These are phyloP conservation scores for Calonectria honghensis DNA, from an alignment of 2,329 filamentous ascomycete genomes.

Conservation along the genomic window DNA sequence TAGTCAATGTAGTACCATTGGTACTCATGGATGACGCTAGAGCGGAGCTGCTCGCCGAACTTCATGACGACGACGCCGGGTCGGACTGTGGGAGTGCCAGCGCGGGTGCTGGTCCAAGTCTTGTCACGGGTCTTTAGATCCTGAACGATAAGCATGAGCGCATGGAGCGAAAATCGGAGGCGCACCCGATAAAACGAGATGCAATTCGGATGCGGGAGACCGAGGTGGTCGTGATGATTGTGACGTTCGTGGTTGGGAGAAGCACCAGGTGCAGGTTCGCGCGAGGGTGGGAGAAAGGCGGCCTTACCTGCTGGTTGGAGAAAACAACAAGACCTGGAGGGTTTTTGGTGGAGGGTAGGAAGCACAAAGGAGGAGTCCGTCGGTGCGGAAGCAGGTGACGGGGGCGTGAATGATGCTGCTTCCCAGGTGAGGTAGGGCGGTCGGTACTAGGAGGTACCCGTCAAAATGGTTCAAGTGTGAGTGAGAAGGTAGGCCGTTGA, in stretches of 20 bases:
- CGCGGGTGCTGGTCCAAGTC: conserved; percentile 63
- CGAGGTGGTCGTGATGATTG: conserved; percentile 1
- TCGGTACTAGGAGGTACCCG: conserved; percentile 16
- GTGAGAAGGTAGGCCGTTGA: conserved; percentile 28
- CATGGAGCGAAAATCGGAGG: conserved; percentile 46
- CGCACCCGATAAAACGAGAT: conserved; percentile 12
- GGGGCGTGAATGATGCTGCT: conserved; percentile 36
- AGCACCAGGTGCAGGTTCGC: conserved; percentile 4
- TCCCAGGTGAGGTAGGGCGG: conserved; percentile 15
- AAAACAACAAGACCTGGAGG: conserved; percentile 34
- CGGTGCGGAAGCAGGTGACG: conserved; percentile 37
- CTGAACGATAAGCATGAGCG: conserved; percentile 72
- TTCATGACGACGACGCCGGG: conserved; percentile 79
- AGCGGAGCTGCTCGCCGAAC: conserved; percentile 97
- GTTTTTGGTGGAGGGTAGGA: conserved; percentile 41
- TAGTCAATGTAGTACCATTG: conserved; percentile 99
- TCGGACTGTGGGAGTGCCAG: conserved; percentile 60
- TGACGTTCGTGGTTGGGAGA: conserved; percentile 6
- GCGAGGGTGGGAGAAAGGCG: conserved; percentile 21
- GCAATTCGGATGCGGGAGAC: conserved; percentile 1
- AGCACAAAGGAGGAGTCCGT: conserved; percentile 39
- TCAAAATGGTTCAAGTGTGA: conserved; percentile 28
- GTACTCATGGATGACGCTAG: conserved; percentile 97
- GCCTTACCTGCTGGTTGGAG: conserved; percentile 43
- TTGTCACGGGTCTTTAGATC: conserved; percentile 67